These are phyloP conservation scores for Clathrospora elynae DNA, from an alignment of 2,329 filamentous ascomycete genomes.

Conservation along the genomic window DNA sequence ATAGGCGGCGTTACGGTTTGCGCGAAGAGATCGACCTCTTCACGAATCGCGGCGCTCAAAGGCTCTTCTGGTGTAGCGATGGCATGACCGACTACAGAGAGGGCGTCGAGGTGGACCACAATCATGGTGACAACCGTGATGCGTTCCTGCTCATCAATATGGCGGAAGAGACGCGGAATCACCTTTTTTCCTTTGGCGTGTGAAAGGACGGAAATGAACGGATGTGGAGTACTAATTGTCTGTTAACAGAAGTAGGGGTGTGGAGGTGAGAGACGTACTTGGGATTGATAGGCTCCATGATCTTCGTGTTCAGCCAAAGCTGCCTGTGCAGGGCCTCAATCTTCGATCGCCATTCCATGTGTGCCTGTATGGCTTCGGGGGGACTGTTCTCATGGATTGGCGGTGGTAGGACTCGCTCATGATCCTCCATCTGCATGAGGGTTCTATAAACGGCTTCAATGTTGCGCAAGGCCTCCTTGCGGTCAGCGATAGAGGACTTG, in stretches of 20 bases:
- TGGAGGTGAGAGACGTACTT: conserved; percentile 46
- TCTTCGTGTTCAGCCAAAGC: conserved; percentile 86
- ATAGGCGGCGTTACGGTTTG: conserved; percentile 87
- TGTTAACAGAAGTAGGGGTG: conserved; percentile 18
- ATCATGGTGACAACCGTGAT: conserved; percentile 97
- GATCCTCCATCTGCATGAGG: conserved; percentile 92
- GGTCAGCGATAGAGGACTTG: conserved; percentile 66
- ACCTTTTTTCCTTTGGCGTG: conserved; percentile 96
- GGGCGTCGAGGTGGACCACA: conserved; percentile 85
- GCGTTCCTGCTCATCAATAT: conserved; percentile 88
- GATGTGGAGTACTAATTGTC: conserved; percentile 68
- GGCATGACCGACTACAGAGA: conserved; percentile 86
- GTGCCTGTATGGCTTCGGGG: conserved; percentile 70
- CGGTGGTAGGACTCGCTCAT: conserved; percentile 79
- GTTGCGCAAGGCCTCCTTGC: conserved; percentile 81
- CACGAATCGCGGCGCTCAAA: conserved; percentile 72
- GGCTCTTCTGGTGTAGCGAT: conserved; percentile 74
- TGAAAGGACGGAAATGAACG: conserved; percentile 94
- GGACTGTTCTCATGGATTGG: conserved; percentile 68
- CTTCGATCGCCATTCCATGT: conserved; percentile 79
- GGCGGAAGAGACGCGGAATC: conserved; percentile 91
- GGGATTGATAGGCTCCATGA: conserved; percentile 83
- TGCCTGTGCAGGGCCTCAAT: conserved; percentile 74
- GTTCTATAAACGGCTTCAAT: conserved; percentile 88
- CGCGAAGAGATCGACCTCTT: conserved; percentile 91